Base-by-base conservation (phyloP, 2,329 filamentous ascomycete genomes). In the Pseudohalonectria lignicola region DNA sequence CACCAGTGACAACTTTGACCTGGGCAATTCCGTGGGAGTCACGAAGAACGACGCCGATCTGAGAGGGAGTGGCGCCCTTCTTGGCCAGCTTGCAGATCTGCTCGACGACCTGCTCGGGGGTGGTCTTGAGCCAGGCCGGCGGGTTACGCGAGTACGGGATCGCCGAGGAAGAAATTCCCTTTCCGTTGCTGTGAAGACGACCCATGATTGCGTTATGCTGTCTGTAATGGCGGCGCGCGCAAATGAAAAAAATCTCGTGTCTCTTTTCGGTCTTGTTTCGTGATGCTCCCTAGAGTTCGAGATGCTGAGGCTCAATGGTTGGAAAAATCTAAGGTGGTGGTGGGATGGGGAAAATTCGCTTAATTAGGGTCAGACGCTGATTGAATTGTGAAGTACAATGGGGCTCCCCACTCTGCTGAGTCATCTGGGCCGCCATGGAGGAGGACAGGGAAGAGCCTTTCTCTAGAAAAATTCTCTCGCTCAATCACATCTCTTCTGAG, bases 31-130 rank as follows among this genome's bases (percentile, higher is more conserved):
- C 93, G 74, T 98, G 92, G 62, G 82, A 87, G 72, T 98, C 93
- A 75, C 93, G 81, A 64, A 98, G 86, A 59, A 96, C 74, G 63
- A 96, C 90, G 84, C 93, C 92, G 60, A 98, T 98, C 77, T 96
- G 90, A 50, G 88, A 95, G 58, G 92, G 92, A 52, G 90, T 94
- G 55, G 86, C 86, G 74, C 93, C 92, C 84, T 96, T 96, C 75
- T 86, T 88, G 63, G 92, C 92, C 64, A 96, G 84, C 77, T 94
- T 94, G 74, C 84, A 88, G 74, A 98, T 98, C 75, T 96, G 88
- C 65, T 98, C 92, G 57, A 94, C 86, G 66, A 98, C 87, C 74
- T 94, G 86, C 60, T 95, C 87, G 62, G 92, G 88, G 56, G 87
- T 94, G 72, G 86, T 93, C 84, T 98, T 98, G 69, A 96, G 76